Conservation (phyloP, 2,329 filamentous ascomycete species). For the Botrytis cinerea region DNA sequence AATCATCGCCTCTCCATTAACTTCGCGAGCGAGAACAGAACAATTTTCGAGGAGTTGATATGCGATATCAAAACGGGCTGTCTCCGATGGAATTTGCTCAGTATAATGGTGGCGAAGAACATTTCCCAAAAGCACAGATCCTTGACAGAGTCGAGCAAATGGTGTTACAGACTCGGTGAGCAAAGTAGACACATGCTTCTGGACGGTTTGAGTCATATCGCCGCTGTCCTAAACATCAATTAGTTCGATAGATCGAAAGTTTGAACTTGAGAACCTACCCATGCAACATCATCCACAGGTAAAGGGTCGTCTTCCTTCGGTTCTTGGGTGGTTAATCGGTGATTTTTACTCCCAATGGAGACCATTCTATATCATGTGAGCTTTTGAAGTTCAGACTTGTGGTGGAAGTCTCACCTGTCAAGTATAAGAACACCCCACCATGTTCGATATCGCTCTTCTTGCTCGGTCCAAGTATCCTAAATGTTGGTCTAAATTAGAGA, state of each 20-base stretch:
- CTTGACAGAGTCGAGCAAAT: conserved; percentile 53
- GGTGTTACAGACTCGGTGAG: conserved; percentile 50
- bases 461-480: conserved; percentile 49
- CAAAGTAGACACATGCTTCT: conserved; percentile 42
- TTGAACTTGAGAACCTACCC: conserved; percentile 41
- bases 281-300: conserved; percentile 43
- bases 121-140: conserved; percentile 43
- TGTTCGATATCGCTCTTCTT: conserved; percentile 49
- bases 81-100: conserved; percentile 31
- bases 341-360: conserved; percentile 37
- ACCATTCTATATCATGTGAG: conserved; percentile 36
- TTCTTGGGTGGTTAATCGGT: conserved; percentile 39
- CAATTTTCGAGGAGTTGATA: conserved; percentile 37
- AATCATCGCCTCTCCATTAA: conserved; percentile 35
- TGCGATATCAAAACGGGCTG: conserved; percentile 32
- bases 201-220: conserved; percentile 39
- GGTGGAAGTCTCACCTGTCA: conserved; percentile 43
- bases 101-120: conserved; percentile 41
- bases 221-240: conserved; percentile 42
- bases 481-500: conserved; percentile 13
- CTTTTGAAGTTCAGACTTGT: not conserved
- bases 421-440: conserved; percentile 54
- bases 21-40: conserved; percentile 32
- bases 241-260: conserved; percentile 15
- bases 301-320: conserved; percentile 34